Evolutionary conservation across 352 stramenopile species (phyloP), one percentile per base, ranked within the genome.

Genomic region (Globisporangium echinulatum): DNA sequence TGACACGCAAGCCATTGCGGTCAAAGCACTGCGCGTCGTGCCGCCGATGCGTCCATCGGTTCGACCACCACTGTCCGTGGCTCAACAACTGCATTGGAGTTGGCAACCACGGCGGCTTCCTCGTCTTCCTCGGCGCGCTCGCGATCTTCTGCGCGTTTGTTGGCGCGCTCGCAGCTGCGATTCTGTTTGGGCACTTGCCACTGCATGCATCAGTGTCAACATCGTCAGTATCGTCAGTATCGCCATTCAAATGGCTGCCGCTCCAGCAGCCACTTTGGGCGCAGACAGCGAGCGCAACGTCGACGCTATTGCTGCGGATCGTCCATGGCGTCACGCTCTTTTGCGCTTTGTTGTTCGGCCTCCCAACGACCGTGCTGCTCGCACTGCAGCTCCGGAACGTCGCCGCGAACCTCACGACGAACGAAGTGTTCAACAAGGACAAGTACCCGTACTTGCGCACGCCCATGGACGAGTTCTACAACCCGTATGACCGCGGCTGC

Each of bases 381-480:
- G 38, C 64, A 5, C 64, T 94, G 38, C 84, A 94, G 56, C 63
- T 91, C 6, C 82, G 84, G 42, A 94, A 94, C 46, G 76, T 92
- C 36, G 61, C 63, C 8, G 70, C 66, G 48, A 92, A 90, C 57
- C 59, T 94, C 47, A 94, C 84, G 15, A 92, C 82, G 39, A 94
- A 94, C 63, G 84, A 94, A 68, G 71, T 90, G n/a, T 92, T 94
- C 63, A 94, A 94, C 66, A 92, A 90, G 59, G 84, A 89, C 78
- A 94, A 94, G 70, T 94, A 94, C 56, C 65, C 76, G 53, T 93
- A 93, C 62, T 56, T 94, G 39, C 92, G 90, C 70, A 88, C 82
- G 17, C 54, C 74, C n/a, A 73, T 80, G 65, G 80, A 90, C 54
- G 77, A 87, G 54, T 94, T 91, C 68, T 72, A 77, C 56, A 94